Conservation (phyloP, 257 asterid species). For the Jacaranda mimosifolia region DNA sequence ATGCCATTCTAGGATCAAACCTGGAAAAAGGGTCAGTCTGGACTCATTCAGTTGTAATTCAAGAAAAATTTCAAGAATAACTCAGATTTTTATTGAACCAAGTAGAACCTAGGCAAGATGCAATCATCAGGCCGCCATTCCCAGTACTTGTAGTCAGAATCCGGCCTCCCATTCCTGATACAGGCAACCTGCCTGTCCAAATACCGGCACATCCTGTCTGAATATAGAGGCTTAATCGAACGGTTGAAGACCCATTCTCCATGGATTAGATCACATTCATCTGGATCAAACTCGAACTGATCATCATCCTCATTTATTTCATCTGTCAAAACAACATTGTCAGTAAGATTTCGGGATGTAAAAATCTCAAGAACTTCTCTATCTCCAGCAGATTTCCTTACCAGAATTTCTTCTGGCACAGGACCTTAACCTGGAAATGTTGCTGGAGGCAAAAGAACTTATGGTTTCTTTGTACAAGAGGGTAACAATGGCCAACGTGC, state of each 20-base stretch:
- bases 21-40: conserved; percentile 39
- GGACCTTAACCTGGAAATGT: conserved; percentile 54
- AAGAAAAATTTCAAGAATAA: no score
- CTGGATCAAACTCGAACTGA: conserved; percentile 71
- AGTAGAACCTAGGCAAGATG: conserved; percentile 76
- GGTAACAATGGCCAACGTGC: conserved; percentile 54
- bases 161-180: conserved; percentile 74
- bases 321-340: conserved; percentile 35
- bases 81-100: not conserved
- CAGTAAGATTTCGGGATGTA: conserved; percentile 42
- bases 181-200: conserved; percentile 82
- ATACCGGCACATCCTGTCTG: conserved; percentile 74
- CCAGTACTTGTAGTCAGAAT: conserved; percentile 84
- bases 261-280: conserved; percentile 67
- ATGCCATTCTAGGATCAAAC: conserved; percentile 72
- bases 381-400: conserved; percentile 32
- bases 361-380: not conserved
- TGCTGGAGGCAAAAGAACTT: conserved; percentile 52
- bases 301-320: conserved; percentile 53
- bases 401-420: conserved; percentile 58
- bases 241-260: conserved; percentile 87
- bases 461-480: conserved; percentile 70
- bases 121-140: conserved; percentile 94
- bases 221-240: conserved; percentile 71
- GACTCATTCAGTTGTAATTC: no score